Evolutionary conservation across 2,329 filamentous ascomycete genomes (phyloP).

Genomic region (Cadophora sp.): DNA sequence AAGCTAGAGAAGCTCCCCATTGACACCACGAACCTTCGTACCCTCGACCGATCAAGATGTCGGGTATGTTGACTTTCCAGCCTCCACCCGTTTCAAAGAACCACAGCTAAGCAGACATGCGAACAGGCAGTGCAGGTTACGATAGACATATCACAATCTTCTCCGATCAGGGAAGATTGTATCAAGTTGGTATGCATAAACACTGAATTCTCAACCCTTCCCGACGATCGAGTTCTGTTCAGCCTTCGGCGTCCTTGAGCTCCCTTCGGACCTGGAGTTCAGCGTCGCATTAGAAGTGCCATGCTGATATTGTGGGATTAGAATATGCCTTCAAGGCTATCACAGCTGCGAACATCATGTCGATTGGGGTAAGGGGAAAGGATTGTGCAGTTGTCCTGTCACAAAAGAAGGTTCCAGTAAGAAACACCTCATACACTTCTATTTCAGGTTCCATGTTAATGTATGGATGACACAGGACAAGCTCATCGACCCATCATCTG

Average conservation of each 20-base stretch:
- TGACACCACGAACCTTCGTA: neutral
- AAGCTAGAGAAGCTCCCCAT: neutral
- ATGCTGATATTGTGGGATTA: slow-evolving; percentile 52
- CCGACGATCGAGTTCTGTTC: neutral
- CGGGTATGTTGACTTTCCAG: slow-evolving; percentile 43
- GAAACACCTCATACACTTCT: slow-evolving; percentile 46
- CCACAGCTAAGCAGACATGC: slow-evolving; percentile 37
- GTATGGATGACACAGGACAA: slow-evolving; percentile 73
- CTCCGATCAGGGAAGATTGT: slow-evolving; percentile 96
- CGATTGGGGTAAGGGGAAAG: slow-evolving; percentile 94
- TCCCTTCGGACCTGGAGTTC: neutral
- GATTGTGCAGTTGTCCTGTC: slow-evolving; percentile 96
- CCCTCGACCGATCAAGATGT: slow-evolving; percentile 43
- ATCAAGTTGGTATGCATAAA: slow-evolving; percentile 90
- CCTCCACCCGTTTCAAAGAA: slow-evolving; percentile 21
- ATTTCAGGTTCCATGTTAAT: slow-evolving; percentile 33
- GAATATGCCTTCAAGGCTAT: slow-evolving; percentile 99
- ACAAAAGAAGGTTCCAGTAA: slow-evolving; percentile 98
- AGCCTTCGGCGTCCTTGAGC: neutral
- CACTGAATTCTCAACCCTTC: slow-evolving; percentile 1
- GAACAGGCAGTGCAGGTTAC: slow-evolving; percentile 82
- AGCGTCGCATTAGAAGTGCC: slow-evolving; percentile 10
- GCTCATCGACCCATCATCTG: slow-evolving; percentile 95
- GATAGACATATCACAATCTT: slow-evolving; percentile 99
- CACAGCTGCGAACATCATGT: slow-evolving; percentile 98